These are phyloP conservation scores for Drechslerella coelobrocha DNA, from an alignment of 2,329 filamentous ascomycete species.

Conservation along the genomic window DNA sequence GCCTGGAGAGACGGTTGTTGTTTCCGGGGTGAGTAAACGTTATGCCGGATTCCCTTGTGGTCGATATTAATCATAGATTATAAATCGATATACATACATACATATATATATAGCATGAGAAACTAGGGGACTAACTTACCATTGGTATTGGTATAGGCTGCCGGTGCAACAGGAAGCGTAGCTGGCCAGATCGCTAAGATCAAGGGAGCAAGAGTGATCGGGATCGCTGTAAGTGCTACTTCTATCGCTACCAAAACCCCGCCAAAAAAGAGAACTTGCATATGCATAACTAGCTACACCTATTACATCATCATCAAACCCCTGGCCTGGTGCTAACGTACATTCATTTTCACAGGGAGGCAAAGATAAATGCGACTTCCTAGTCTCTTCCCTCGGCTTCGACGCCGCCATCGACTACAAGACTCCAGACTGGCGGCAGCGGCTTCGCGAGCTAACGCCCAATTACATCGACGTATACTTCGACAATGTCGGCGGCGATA, in stretches of 20 bases:
- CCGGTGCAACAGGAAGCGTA: conserved; percentile 77
- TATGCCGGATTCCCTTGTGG: no score
- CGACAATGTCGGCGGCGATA: conserved; percentile 76
- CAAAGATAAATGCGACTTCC: conserved; percentile 71
- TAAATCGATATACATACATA: background rate
- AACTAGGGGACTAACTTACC: conserved; percentile 2
- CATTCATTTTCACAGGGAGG: conserved; percentile 67
- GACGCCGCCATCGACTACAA: conserved; percentile 75
- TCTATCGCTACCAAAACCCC: no score
- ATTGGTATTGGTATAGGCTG: conserved; percentile 63
- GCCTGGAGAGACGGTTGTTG: conserved; percentile 75
- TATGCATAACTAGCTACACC: conserved; percentile 46
- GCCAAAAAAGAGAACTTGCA: no score
- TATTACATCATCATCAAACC: no score
- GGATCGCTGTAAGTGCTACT: conserved; percentile 43
- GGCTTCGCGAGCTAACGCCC: conserved; percentile 68
- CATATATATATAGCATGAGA: background rate
- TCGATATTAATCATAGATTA: background rate
- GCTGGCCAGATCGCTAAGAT: conserved; percentile 80
- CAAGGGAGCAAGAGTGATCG: conserved; percentile 64
- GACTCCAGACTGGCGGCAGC: conserved; percentile 66
- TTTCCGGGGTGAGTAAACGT: conserved; percentile 67
- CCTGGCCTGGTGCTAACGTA: background rate
- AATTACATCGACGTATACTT: conserved; percentile 73
- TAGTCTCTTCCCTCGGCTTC: conserved; percentile 70